These are phyloP conservation scores for Cryptomeria japonica DNA, from an alignment of 75 land plant species.

Conservation along the genomic window DNA sequence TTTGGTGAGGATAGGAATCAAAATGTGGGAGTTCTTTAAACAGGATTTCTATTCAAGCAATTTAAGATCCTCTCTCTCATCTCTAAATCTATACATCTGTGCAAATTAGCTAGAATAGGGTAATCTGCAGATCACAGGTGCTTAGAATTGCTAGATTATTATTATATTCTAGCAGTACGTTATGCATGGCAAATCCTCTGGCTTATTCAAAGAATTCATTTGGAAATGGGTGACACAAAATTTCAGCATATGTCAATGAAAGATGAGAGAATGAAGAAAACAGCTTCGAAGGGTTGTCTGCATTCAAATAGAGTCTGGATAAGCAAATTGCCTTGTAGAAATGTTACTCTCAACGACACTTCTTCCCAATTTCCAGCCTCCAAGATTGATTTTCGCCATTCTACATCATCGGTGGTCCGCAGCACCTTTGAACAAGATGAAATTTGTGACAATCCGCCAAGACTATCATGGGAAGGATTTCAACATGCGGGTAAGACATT, in stretches of 20 bases:
- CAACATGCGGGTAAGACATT: background rate
- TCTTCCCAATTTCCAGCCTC: background rate
- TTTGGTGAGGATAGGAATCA: background rate
- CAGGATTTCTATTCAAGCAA: background rate
- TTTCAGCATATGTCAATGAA: background rate
- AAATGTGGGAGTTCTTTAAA: background rate
- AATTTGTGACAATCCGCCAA: background rate
- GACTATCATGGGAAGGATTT: background rate
- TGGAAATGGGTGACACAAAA: background rate
- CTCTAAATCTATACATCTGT: background rate
- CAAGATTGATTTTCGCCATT: background rate
- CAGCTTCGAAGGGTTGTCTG: background rate
- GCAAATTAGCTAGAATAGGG: background rate
- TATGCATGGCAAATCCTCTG: background rate
- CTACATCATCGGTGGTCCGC: background rate
- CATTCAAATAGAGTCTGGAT: background rate
- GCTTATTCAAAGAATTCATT: background rate
- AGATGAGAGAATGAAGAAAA: background rate
- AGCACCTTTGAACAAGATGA: background rate
- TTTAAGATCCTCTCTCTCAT: background rate
- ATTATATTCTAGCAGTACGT: background rate
- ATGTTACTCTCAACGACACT: background rate
- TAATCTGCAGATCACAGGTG: background rate
- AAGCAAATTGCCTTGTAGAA: slow-evolving; percentile 3
- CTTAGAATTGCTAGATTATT: background rate